Evolutionary conservation across 495 filamentous ascomycete species (phyloP).

Genomic region (Melanomma pulvis-pyrius): DNA sequence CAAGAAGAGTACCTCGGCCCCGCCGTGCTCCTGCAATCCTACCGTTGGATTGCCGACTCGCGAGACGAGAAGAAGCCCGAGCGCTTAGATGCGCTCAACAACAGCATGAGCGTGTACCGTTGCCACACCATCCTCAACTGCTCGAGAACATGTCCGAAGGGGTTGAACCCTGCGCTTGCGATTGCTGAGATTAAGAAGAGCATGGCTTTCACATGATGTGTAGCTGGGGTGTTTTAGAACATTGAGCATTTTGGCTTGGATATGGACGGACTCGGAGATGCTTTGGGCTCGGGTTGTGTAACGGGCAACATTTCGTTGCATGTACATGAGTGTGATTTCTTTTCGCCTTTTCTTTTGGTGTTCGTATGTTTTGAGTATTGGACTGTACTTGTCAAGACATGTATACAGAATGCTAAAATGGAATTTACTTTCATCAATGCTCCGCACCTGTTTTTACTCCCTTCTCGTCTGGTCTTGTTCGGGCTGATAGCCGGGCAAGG

Average conservation of each 20-base stretch:
- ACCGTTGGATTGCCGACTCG: conserved; percentile 92
- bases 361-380: not conserved
- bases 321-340: not conserved
- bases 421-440: too few relatives aligned
- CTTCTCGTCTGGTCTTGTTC: too few relatives aligned
- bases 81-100: conserved; percentile 89
- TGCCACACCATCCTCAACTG: conserved; percentile 99
- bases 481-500: too few relatives aligned
- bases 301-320: not conserved
- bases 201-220: conserved; percentile 64
- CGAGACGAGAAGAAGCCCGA: conserved; percentile 85
- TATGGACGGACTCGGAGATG: not conserved
- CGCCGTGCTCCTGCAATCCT: conserved; percentile 92
- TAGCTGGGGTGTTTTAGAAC: not conserved
- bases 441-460: too few relatives aligned
- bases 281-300: not conserved
- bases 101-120: conserved; percentile 96
- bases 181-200: conserved; percentile 99
- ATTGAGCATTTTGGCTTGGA: not conserved
- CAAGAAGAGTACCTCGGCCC: conserved; percentile 96
- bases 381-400: not conserved
- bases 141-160: conserved; percentile 95
- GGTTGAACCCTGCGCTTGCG: conserved; percentile 88
- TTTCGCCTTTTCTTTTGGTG: too few relatives aligned
- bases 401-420: not conserved